Base-by-base conservation (phyloP, 768 basidiomycete genomes). In the Suillus sp. region DNA sequence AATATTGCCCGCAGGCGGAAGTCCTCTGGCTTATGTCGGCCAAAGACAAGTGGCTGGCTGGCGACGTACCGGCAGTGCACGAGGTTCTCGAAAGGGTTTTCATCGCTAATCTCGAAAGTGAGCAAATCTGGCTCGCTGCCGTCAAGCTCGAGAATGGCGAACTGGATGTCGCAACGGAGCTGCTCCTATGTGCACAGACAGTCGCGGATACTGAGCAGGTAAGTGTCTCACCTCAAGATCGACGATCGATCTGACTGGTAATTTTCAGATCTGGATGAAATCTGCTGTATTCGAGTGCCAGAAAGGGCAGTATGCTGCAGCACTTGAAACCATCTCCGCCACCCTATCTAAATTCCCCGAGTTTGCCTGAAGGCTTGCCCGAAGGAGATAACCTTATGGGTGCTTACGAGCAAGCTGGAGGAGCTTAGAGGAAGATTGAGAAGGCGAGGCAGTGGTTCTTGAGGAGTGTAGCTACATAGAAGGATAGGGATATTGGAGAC, bases 21-120 rank as follows among this genome's bases (percentile, higher is more conserved):
- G 92, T 95, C 0, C 80, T 99, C 6, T 99, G 97, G 97, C 83
- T 99, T 37, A 99, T 99, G 95, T 86, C 90, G 57, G 97, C 96
- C 3, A 99, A 99, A 77, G 96, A 99, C 79, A 93, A 94, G 74
- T 99, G 96, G 96, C 72, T 94, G 18, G 80, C 83, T 13, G 93
- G 92, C 8, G 93, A 99, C 70, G 93, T 99, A 14, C 86, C 89
- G 1, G 91, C 89, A 20, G 94, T 97, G 2, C 90, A 95, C 40
- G 87, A 89, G 67, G 91, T 96, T 14, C 87, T 99, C 16, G 93
- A 90, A 65, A 84, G 84, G 42, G 95, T 97, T 0, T 98, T 98
- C 81, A 86, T 91, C 59, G 93, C 94, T 61, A 99, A 99, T 72
- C 93, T 95, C 14, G 95, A 98, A 75, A 96, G 93, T 72, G 97